Percentiles rank a stretch among this genome's conserved stretches.
phyloP scores from a whole-genome alignment of 2,329 filamentous ascomycete species.

The Hypoxylon sp. region DNA sequence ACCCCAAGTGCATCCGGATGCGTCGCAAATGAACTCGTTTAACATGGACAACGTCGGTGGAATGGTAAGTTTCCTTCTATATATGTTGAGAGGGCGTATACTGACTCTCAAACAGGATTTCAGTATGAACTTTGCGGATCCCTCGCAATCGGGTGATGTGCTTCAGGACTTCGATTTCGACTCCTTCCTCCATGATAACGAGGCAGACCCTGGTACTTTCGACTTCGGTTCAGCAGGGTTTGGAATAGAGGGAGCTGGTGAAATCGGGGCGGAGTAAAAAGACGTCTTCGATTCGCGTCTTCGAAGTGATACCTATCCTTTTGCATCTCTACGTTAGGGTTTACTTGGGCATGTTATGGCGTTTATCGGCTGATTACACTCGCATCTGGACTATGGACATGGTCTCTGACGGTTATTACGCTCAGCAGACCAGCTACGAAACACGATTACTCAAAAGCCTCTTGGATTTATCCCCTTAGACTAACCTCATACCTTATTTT shows the following conservation, averaged over 20 bases:
- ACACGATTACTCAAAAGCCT: conserved; percentile 51
- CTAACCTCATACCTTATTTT: conserved; percentile 33
- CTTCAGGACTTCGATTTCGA: conserved; percentile 79
- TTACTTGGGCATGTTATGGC: conserved; percentile 54
- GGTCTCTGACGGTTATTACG: conserved; percentile 47
- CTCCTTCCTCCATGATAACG: conserved; percentile 74
- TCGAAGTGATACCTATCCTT: conserved; percentile 30
- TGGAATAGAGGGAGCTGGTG: conserved; percentile 67
- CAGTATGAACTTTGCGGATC: conserved; percentile 70
- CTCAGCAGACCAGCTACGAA: conserved; percentile 51
- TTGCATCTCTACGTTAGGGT: conserved; percentile 39
- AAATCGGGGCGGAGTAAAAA: conserved; percentile 71
- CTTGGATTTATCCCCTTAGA: conserved; percentile 39
- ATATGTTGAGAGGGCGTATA: conserved; percentile 19
- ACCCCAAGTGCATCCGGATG: conserved; percentile 64
- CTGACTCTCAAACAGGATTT: conserved; percentile 59
- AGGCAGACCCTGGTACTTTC: conserved; percentile 65
- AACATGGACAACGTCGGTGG: conserved; percentile 60
- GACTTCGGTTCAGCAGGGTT: conserved; percentile 69
- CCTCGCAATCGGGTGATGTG: conserved; percentile 68
- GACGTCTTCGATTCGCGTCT: conserved; percentile 7
- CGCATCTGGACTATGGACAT: conserved; percentile 53
- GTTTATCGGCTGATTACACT: conserved; percentile 53
- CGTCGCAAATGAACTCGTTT: conserved; percentile 62
- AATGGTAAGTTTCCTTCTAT: conserved; percentile 60